phyloP scores from a whole-genome alignment of 2,329 filamentous ascomycete genomes.

The Xylaria sp. region DNA sequence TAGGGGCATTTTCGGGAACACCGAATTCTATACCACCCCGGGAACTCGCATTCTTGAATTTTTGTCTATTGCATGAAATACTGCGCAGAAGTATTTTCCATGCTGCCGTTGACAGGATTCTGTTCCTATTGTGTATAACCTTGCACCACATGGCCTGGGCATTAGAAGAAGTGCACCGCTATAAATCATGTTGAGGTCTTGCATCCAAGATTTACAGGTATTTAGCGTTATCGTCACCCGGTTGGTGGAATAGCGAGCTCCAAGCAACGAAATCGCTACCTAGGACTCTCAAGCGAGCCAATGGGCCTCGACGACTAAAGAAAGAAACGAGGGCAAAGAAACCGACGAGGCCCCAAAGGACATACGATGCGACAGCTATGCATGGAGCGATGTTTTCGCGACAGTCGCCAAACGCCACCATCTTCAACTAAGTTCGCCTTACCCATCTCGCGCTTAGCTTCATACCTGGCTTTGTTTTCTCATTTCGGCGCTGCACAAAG shows the following conservation, averaged over 20 bases:
- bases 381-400: too few relatives aligned
- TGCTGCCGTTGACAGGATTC: neutral
- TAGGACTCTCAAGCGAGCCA: neutral
- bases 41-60: neutral
- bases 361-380: neutral
- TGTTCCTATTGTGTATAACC: neutral
- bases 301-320: neutral
- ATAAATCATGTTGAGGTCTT: neutral
- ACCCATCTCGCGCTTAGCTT: conserved; percentile 1
- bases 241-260: conserved; percentile 5
- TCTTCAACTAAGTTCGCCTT: conserved; percentile 14
- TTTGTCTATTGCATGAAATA: neutral
- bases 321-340: neutral
- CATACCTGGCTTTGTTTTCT: neutral
- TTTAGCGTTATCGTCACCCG: neutral
- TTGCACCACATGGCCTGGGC: conserved; percentile 6
- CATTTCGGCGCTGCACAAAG: conserved; percentile 14
- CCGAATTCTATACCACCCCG: conserved; percentile 10
- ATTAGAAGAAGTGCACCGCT: neutral
- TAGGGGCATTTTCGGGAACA: conserved; percentile 9
- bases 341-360: neutral
- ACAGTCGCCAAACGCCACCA: neutral
- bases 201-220: neutral
- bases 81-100: neutral
- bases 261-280: neutral